Conservation (phyloP, 2,329 filamentous ascomycete species). For the Cryphonectria parasitica region DNA sequence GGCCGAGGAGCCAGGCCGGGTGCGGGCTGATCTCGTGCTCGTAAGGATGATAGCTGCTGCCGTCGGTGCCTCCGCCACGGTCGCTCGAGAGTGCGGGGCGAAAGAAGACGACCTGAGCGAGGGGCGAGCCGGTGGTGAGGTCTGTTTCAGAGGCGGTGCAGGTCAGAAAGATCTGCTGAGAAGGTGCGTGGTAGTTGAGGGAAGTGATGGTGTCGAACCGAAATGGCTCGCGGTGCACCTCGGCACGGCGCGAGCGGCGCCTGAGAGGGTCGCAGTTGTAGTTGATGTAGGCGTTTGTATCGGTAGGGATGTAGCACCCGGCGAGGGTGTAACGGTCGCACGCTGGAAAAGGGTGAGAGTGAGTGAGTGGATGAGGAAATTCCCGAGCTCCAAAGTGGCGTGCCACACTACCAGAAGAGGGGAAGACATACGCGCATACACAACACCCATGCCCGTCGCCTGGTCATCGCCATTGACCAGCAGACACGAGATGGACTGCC, state of each 20-base stretch:
- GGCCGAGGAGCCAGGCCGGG: constrained; percentile 45
- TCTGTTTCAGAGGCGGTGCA: constrained; percentile 43
- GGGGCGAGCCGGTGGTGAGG: constrained; percentile 45
- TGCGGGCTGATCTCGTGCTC: constrained; percentile 33
- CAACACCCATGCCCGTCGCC: constrained; percentile 46
- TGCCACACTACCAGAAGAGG: not conserved
- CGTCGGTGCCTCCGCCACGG: constrained; percentile 29
- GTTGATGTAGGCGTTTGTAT: constrained; percentile 44
- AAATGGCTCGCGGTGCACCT: constrained; percentile 33
- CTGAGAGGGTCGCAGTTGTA: constrained; percentile 7
- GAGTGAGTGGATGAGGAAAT: not conserved
- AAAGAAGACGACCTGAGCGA: constrained; percentile 55
- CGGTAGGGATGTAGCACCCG: constrained; percentile 48
- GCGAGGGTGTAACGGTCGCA: constrained; percentile 40
- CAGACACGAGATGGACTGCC: constrained; percentile 45
- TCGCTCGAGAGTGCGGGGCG: constrained; percentile 37
- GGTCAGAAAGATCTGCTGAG: constrained; percentile 48
- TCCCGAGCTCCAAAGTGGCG: not conserved
- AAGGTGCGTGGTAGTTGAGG: constrained; percentile 51
- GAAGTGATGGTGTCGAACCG: constrained; percentile 48
- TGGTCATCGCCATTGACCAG: constrained; percentile 45
- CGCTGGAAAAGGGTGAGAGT: constrained; percentile 28
- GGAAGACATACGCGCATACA: constrained; percentile 38
- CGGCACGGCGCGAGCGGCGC: constrained; percentile 8
- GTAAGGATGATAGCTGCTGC: not conserved